Percentiles rank a stretch among this genome's conserved stretches.
Conservation (phyloP, 345 rosid genomes). For the Eucalyptus marginata region DNA sequence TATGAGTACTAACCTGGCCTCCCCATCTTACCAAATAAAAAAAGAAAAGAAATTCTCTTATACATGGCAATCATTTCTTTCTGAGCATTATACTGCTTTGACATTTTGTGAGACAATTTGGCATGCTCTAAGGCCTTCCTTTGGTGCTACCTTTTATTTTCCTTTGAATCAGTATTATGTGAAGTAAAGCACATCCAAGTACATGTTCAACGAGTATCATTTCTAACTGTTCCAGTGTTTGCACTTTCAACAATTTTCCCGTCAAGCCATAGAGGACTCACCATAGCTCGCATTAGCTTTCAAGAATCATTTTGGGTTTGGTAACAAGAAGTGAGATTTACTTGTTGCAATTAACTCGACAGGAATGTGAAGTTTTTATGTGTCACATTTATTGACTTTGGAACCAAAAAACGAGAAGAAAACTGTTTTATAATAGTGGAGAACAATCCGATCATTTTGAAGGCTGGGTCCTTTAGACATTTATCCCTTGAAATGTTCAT, state of each 20-base stretch:
- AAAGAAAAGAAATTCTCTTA: background rate
- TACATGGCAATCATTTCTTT: background rate
- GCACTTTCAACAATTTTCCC: background rate
- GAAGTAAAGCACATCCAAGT: too few relatives aligned
- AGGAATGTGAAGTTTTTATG: background rate
- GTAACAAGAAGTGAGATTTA: background rate
- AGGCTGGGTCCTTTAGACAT: background rate
- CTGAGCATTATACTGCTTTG: background rate
- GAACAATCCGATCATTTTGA: background rate
- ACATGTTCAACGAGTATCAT: background rate
- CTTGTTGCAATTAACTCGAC: background rate
- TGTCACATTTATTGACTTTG: background rate
- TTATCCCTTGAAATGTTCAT: background rate
- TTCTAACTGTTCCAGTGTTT: background rate
- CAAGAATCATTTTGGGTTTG: background rate
- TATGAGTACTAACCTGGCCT: background rate
- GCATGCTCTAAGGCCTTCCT: background rate
- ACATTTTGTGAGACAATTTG: background rate
- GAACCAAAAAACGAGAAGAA: background rate
- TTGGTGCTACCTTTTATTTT: background rate
- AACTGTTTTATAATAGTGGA: background rate
- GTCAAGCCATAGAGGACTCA: background rate
- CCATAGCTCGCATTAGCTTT: background rate
- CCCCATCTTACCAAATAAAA: background rate
- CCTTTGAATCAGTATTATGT: background rate